Evolutionary conservation across 306 rosid genomes (phyloP).

Genomic region (Neltuma alba): DNA sequence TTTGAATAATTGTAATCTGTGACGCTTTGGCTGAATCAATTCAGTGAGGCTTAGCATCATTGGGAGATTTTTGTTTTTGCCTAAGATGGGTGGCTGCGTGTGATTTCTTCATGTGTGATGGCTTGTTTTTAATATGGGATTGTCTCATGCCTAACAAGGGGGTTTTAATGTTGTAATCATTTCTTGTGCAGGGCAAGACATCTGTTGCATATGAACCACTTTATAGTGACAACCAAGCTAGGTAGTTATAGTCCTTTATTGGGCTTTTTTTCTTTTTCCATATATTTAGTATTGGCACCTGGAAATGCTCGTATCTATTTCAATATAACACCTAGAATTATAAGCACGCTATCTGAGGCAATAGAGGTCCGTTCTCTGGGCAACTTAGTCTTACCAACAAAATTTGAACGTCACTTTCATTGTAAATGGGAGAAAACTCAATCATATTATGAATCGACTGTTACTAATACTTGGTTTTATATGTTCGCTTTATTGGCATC

Average conservation of each 20-base stretch:
- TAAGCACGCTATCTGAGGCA: neutral
- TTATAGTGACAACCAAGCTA: constrained; percentile 48
- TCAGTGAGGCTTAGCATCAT: neutral
- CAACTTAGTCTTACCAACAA: neutral
- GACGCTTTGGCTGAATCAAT: neutral
- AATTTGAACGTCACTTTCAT: neutral
- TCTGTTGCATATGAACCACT: constrained; percentile 47
- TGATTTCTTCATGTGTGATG: constrained; percentile 4
- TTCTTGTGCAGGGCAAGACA: constrained; percentile 45
- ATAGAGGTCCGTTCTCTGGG: neutral
- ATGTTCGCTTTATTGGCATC: constrained; percentile 13
- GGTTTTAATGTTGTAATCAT: constrained; percentile 8
- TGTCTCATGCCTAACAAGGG: neutral
- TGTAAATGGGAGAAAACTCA: constrained; percentile 21
- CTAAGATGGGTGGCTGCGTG: neutral
- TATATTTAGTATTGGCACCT: neutral
- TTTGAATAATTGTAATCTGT: constrained; percentile 2
- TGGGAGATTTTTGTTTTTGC: constrained; percentile 5
- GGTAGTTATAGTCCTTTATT: constrained; percentile 27
- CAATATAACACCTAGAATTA: neutral
- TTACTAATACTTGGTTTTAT: constrained; percentile 25
- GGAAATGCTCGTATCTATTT: neutral
- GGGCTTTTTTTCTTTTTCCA: neutral
- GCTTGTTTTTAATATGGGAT: constrained; percentile 16
- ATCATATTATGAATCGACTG: constrained; percentile 1